These are phyloP conservation scores for Erodium moschatum DNA, from an alignment of 441 rosid species.

Conservation along the genomic window DNA sequence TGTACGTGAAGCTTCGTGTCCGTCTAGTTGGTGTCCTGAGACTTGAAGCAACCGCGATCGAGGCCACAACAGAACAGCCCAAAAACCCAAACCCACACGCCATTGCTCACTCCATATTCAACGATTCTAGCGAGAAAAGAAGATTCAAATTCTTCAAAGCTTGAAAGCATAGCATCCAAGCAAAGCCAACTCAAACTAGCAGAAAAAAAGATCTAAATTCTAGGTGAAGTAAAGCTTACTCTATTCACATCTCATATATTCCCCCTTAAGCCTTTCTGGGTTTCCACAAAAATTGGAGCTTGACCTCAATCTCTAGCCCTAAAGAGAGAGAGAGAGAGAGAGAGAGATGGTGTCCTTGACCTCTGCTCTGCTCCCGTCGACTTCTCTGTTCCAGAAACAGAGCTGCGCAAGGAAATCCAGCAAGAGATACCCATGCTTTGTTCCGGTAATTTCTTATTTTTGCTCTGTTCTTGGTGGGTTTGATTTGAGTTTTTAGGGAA, in stretches of 20 bases:
- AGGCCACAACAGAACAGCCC: too few species aligned
- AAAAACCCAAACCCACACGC: neutral
- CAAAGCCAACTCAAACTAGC: neutral
- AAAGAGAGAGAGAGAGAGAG: neutral
- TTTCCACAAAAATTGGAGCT: neutral
- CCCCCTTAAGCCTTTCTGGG: neutral
- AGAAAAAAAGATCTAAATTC: neutral
- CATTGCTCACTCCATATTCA: neutral
- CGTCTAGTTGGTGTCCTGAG: neutral
- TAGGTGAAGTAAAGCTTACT: neutral
- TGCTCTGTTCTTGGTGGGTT: neutral
- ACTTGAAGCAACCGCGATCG: neutral
- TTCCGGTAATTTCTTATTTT: constrained; percentile 39
- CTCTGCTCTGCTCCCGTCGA: constrained; percentile 35
- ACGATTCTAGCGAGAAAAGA: neutral
- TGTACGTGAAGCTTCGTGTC: neutral
- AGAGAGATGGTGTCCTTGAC: constrained; percentile 13
- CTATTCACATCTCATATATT: neutral
- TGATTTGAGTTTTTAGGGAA: neutral
- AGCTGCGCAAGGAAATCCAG: constrained; percentile 33
- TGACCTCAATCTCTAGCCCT: neutral
- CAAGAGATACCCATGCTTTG: constrained; percentile 36
- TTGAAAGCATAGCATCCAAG: neutral
- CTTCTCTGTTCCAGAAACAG: constrained; percentile 35
- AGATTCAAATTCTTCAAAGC: neutral